Percentiles rank a stretch among this genome's conserved stretches.
phyloP scores from a whole-genome alignment of 768 basidiomycete species.

The Tulasnella sp. region DNA sequence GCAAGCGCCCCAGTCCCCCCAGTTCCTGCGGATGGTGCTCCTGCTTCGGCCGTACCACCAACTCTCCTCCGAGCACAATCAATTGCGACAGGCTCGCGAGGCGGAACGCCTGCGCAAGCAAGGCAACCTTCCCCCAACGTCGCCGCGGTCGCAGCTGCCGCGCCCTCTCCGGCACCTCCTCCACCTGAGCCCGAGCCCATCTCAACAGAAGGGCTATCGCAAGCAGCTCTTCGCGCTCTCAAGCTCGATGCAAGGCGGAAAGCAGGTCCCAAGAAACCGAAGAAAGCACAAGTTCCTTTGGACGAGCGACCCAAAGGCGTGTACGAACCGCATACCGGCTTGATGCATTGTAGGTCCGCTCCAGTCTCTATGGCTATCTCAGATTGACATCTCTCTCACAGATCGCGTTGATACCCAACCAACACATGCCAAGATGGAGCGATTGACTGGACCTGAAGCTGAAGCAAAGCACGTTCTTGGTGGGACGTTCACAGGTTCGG shows the following conservation, averaged over 20 bases:
- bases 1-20: background rate
- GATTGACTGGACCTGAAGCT: constrained; percentile 51
- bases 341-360: constrained; percentile 66
- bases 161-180: constrained; percentile 16
- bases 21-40: constrained; percentile 5
- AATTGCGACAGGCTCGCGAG: background rate
- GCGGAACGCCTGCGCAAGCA: constrained; percentile 12
- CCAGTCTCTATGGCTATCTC: constrained; percentile 27
- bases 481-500: constrained; percentile 73
- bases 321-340: constrained; percentile 81
- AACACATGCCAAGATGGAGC: constrained; percentile 63
- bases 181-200: constrained; percentile 10
- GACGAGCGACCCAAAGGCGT: constrained; percentile 60
- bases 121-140: constrained; percentile 7
- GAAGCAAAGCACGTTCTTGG: constrained; percentile 58
- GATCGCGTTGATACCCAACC: constrained; percentile 82
- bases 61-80: constrained; percentile 2
- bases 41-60: background rate
- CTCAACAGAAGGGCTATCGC: constrained; percentile 27
- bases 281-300: constrained; percentile 41
- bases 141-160: background rate
- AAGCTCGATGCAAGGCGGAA: constrained; percentile 33
- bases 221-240: constrained; percentile 30
- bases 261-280: constrained; percentile 41
- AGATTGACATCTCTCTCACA: constrained; percentile 42